phyloP scores from a whole-genome alignment of 176 grass and related monocot genomes.

The Phoenix dactylifera region DNA sequence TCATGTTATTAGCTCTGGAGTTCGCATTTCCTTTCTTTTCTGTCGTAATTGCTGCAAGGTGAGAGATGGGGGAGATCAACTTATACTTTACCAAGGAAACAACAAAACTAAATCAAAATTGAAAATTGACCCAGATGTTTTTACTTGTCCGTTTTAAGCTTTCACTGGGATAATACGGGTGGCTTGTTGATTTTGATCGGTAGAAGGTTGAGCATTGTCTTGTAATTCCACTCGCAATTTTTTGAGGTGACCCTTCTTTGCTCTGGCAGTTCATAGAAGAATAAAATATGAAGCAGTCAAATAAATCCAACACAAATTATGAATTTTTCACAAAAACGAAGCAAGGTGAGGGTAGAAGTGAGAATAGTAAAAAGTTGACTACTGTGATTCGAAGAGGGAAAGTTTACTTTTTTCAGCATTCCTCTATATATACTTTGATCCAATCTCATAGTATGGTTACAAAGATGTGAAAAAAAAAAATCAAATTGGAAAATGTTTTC shows the following conservation, averaged over 20 bases:
- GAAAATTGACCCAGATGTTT: background rate
- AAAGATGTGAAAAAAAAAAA: no score
- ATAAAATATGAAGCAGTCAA: no score
- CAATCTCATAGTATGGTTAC: no score
- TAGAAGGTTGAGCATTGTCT: slow-evolving; percentile 22
- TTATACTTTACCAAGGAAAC: background rate
- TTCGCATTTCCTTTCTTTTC: slow-evolving; percentile 48
- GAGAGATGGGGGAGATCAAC: background rate
- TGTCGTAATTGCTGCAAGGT: slow-evolving; percentile 43
- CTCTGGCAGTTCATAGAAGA: background rate
- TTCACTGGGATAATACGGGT: slow-evolving; percentile 36
- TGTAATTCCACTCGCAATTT: slow-evolving; percentile 11
- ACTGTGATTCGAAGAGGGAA: no score
- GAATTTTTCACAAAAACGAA: no score
- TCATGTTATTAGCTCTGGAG: slow-evolving; percentile 50
- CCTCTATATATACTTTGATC: no score
- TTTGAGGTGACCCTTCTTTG: slow-evolving; percentile 3
- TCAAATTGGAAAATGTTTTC: no score
- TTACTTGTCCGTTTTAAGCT: slow-evolving; percentile 50
- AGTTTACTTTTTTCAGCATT: no score
- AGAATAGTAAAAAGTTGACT: no score
- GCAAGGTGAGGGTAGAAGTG: no score
- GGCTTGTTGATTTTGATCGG: background rate
- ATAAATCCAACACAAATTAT: no score
- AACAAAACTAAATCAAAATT: background rate